Conservation (phyloP, 495 filamentous ascomycete genomes). For the Ascodesmis nigricans region DNA sequence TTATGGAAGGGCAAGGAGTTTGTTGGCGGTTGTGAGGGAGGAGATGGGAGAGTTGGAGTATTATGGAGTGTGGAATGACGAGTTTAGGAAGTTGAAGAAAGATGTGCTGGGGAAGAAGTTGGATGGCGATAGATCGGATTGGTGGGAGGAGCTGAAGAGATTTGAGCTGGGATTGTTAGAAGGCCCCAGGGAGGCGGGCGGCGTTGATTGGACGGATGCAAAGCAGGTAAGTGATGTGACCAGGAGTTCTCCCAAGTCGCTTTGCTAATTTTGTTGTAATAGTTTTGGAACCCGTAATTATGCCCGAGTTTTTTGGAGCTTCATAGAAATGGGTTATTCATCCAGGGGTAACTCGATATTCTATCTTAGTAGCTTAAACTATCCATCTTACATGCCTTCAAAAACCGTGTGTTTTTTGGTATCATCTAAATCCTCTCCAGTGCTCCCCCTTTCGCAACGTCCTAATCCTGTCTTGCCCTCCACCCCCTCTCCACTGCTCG, state of each 20-base stretch:
- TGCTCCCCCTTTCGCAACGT: neutral
- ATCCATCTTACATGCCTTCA: too few relatives aligned
- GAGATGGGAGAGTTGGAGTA: slow-evolving; percentile 56
- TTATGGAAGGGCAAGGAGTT: slow-evolving; percentile 56
- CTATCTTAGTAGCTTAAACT: too few relatives aligned
- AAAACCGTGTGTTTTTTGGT: too few relatives aligned
- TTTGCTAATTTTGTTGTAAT: too few relatives aligned
- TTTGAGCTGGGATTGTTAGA: slow-evolving; percentile 47
- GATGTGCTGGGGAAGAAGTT: slow-evolving; percentile 47
- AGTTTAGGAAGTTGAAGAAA: slow-evolving; percentile 47
- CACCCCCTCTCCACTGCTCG: too few relatives aligned
- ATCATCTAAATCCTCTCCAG: neutral
- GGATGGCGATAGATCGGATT: slow-evolving; percentile 58
- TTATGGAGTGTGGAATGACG: slow-evolving; percentile 54
- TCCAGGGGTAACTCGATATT: too few relatives aligned
- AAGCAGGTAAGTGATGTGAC: too few relatives aligned
- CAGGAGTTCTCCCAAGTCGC: too few relatives aligned
- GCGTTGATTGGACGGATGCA: too few relatives aligned
- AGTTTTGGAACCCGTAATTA: too few relatives aligned
- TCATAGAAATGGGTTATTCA: too few relatives aligned
- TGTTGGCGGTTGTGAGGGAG: slow-evolving; percentile 53
- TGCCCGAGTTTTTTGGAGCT: too few relatives aligned
- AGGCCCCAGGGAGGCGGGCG: slow-evolving; percentile 31
- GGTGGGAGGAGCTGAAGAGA: slow-evolving; percentile 55
- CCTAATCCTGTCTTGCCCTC: neutral